Evolutionary conservation across 2,329 filamentous ascomycete genomes (phyloP), one percentile per base, ranked within the genome.

Genomic region (Xylariales sp.): DNA sequence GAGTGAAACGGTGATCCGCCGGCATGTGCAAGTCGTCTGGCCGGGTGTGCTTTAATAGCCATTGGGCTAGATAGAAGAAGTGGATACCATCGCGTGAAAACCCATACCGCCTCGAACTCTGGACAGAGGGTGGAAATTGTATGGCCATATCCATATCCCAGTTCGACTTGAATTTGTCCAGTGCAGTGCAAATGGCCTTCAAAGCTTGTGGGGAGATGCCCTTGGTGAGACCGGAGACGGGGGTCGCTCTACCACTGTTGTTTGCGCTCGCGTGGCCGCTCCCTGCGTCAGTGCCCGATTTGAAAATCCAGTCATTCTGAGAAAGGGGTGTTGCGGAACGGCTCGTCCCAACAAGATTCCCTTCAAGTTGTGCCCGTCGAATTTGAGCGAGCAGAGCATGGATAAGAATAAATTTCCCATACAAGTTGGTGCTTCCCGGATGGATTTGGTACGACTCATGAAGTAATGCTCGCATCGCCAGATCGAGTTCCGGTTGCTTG

Each of bases 401-500:
- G 6, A 88, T 78, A 34, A 88, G 61, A 42, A 88, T 75, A 52
- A 88, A 88, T 54, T 88, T 88, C 25, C 80, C 82, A 53, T 82
- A 85, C 2, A 84, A 66, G 51, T 88, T 88, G 1, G 84, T 88
- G 16, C 75, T 76, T 32, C 79, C 76, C 3, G 78, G 76, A 43
- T 79, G 76, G 40, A 87, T 77, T 35, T 76, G 70, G 47, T 75
- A 72, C 8, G 69, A 73, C 5, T 67, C 64, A 46, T 83, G 73
- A 41, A 86, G 68, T 31, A 88, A 64, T 1, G 78, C 73, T 39
- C 73, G 72, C 41, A 88, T 64, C 1, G 77, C 80, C 44, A 78
- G 68, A 46, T 77, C 69, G 60, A 87, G 68, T 50, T 80, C 74
- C 1, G 83, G 73, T 53, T 88, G 84, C 51, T 78, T 83, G 37